Percentiles rank a stretch among this genome's conserved stretches.
phyloP scores from a whole-genome alignment of 352 stramenopile genomes.

The Phytophthora citricola region DNA sequence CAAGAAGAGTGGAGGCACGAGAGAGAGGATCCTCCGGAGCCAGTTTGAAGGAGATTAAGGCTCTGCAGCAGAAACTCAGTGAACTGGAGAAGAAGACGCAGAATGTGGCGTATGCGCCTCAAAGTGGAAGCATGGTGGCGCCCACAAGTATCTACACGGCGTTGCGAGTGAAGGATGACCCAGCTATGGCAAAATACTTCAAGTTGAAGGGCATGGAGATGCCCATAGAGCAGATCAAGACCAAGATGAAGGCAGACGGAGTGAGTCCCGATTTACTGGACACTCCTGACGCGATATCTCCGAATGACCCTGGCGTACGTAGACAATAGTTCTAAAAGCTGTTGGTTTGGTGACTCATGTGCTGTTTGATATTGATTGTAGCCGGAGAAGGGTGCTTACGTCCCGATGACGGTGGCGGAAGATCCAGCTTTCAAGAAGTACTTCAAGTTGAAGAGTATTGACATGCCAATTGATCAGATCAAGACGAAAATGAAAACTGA shows the following conservation, averaged over 20 bases:
- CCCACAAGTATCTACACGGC: conserved; percentile 54
- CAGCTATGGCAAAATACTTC: conserved; percentile 87
- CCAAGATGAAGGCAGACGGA: conserved; percentile 88
- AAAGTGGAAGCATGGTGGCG: conserved; percentile 18
- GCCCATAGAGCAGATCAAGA: conserved; percentile 82
- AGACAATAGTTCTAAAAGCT: too few species aligned
- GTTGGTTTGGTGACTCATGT: too few species aligned
- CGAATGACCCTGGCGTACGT: conserved; percentile 39
- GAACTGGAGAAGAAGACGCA: conserved; percentile 83
- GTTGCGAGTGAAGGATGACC: conserved; percentile 76
- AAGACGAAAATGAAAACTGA: conserved; percentile 83
- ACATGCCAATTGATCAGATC: conserved; percentile 83
- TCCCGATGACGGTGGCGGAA: too few species aligned
- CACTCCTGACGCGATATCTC: conserved; percentile 64
- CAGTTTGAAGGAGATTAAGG: conserved; percentile 80
- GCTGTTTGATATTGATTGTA: too few species aligned
- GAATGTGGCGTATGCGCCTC: conserved; percentile 47
- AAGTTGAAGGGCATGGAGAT: conserved; percentile 88
- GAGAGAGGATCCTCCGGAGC: conserved; percentile 44
- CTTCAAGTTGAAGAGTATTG: conserved; percentile 85
- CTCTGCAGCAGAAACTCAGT: conserved; percentile 73
- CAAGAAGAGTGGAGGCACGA: conserved; percentile 27
- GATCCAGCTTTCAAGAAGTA: conserved; percentile 77
- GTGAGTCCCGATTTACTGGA: conserved; percentile 74
- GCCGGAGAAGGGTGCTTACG: too few species aligned